Evolutionary conservation across 805 yeast species (phyloP), one percentile per base, ranked within the genome.

Genomic region (Hanseniaspora osmophila): DNA sequence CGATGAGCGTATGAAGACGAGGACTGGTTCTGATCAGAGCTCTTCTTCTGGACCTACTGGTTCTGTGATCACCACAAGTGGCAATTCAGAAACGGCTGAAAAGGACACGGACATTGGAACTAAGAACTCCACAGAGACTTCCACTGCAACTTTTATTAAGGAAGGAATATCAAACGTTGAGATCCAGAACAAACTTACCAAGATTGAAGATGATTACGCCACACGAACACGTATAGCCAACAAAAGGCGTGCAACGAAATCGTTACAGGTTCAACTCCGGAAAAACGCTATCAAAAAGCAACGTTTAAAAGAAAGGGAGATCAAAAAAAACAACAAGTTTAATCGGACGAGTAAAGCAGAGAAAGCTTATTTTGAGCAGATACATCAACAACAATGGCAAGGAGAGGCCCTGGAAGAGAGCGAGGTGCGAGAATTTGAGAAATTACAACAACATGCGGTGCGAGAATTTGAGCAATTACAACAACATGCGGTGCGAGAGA

Each of bases 261-360:
- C 64, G 3, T 47, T 61, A n/a, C 49, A 59, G 33, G 59, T 57
- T 1, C 65, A 61, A 40, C 48, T 61, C 30, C 44, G 61, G 39
- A 47, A 49, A 2, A 58, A 54, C 47, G 60, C 63, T 0, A 55
- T 55, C 18, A 48, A 46, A 22, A 60, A 57, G 41, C 60, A 58
- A 44, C 52, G 48, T 40, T 54, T 54, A 37, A 54, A 52, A 33
- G 57, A 49, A 30, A 49, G 46, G 1, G 44, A 47, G 11, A 57
- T 57, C 12, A 51, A 50, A 42, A 54, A 59, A 27, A 48, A 52
- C 12, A 62, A 61, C 40, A 50, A 55, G n/a, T 54, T 59, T 44
- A 61, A 58, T 42, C 51, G 60, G 40, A 47, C 60, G 42, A 57
- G 51, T 40, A 42, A 45, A 16, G 50, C 49, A 3, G 63, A 60